Evolutionary conservation across 164 flowering plant species (phyloP), one percentile per base, ranked within the genome.

Genomic region (Saururus chinensis): DNA sequence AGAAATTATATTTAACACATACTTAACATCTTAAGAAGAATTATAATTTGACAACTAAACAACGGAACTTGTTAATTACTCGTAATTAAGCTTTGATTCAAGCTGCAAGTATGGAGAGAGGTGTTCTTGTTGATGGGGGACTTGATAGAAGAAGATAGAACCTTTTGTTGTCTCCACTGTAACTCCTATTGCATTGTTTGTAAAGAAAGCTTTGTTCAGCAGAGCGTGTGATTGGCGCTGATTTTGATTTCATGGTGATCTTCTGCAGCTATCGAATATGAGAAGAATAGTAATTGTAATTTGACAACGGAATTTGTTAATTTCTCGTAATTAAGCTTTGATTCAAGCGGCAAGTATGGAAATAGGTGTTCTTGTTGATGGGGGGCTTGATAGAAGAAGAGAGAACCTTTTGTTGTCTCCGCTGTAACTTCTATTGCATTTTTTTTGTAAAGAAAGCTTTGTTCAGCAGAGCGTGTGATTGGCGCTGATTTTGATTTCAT

Each of bases 231-330:
- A 45, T 12, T 45, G 49, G 49, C 14, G 17, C 14, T 45, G 49
- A 45, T 17, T 45, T 45, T 45, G 14, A 12, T 45, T 45, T 19
- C 49, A 17, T 53, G 51, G 20, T 51, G 35, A 12, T 61, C 56
- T 58, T 19, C 37, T 71, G 49, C 77, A 93, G 98, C 67, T 93
- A 12, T 81, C 95, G 8, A 82, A 74, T 20, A 86, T 70, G 80
- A 88, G 97, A 66, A 88, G 76, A n/a, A n/a, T n/a, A n/a, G n/a
- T n/a, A n/a, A n/a, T n/a, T n/a, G n/a, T n/a, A n/a, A n/a, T n/a
- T n/a, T n/a, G n/a, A n/a, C n/a, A n/a, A n/a, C n/a, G n/a, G n/a
- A n/a, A n/a, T n/a, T n/a, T n/a, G n/a, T n/a, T n/a, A n/a, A n/a
- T n/a, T 45, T 30, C 4, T 45, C 4, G 17, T 45, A 0, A 3